Conservation (phyloP, 495 filamentous ascomycete genomes). For the Penicillium atrosanguineum region DNA sequence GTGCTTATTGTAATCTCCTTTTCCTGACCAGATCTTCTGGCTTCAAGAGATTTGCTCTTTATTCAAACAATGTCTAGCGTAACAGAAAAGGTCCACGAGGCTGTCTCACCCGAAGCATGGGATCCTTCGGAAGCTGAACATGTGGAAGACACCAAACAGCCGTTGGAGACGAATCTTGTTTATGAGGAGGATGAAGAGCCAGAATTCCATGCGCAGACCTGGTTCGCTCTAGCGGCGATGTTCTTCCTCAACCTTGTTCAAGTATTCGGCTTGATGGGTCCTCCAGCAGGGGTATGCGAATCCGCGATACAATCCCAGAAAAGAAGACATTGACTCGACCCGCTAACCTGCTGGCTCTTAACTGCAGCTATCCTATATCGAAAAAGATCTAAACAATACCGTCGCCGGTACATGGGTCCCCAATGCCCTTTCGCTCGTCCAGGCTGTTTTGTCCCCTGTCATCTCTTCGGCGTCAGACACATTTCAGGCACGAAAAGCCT, state of each 20-base stretch:
- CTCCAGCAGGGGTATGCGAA: constrained; percentile 4
- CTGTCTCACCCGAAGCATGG: too few relatives aligned
- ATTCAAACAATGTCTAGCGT: too few relatives aligned
- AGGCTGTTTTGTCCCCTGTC: constrained; percentile 10
- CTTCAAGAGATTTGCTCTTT: too few relatives aligned
- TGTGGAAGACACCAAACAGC: background rate
- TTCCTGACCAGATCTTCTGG: too few relatives aligned
- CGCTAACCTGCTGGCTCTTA: too few relatives aligned
- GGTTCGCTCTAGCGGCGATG: constrained; percentile 9
- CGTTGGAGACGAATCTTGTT: background rate
- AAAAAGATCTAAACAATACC: constrained; percentile 10
- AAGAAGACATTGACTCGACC: background rate
- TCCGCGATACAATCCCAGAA: background rate
- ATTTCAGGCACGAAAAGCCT: constrained; percentile 10
- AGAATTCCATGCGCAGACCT: constrained; percentile 7
- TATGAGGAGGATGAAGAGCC: constrained; percentile 5
- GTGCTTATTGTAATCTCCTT: too few relatives aligned
- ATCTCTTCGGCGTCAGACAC: constrained; percentile 11
- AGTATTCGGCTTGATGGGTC: constrained; percentile 10
- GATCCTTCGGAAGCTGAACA: background rate
- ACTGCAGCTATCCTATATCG: constrained; percentile 7
- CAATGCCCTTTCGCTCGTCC: constrained; percentile 9
- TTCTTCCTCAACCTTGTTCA: constrained; percentile 11
- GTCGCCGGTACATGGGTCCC: constrained; percentile 9
- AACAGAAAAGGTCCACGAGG: too few relatives aligned